Evolutionary conservation across 2,329 filamentous ascomycete species (phyloP), one percentile per base, ranked within the genome.

Genomic region (Alternaria metachromatica): DNA sequence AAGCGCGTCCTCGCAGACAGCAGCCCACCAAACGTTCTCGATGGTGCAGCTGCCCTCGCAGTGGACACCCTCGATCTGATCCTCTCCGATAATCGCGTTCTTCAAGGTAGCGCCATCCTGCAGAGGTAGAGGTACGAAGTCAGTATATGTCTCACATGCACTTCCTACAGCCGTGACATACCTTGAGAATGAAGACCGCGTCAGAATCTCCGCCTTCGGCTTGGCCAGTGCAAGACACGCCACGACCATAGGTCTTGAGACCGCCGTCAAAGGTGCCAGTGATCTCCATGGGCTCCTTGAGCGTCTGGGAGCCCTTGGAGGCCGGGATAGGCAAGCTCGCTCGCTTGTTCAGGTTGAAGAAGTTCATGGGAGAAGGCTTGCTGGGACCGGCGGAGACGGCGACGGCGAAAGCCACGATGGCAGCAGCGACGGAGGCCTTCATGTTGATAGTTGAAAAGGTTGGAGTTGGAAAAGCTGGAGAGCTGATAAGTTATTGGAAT

Each of bases 1-100:
- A 21, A 80, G 74, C 54, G 79, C 79, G 28, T 81, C 79, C 68
- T 84, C 83, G 30, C 83, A 83, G 21, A 67, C 65, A 10, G 58
- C 56, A 12, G 54, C 65, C 65, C 65, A 67, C 65, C 80, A 83
- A 33, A 83, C 81, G 65, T 82, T 82, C 56, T 80, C 79, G 18
- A 85, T 77, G 28, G 82, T 84, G 76, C 84, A 86, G 12, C 55
- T 64, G 82, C 85, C 74, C 85, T 66, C 45, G 49, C 68, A 70
- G 56, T 70, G 68, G 9, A 70, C 63, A 41, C 68, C 68, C 45
- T 70, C 85, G 25, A 82, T 80, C 70, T 86, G 82, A 62, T 82
- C 81, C 50, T 80, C 77, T 18, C 37, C 37, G 37, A 41, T 41
- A 41, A 41, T 41, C 9, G 37, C 37, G 15, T 37, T 37, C 33